Evolutionary conservation across 2,329 filamentous ascomycete species (phyloP).

Genomic region (Pezicula radicicola): DNA sequence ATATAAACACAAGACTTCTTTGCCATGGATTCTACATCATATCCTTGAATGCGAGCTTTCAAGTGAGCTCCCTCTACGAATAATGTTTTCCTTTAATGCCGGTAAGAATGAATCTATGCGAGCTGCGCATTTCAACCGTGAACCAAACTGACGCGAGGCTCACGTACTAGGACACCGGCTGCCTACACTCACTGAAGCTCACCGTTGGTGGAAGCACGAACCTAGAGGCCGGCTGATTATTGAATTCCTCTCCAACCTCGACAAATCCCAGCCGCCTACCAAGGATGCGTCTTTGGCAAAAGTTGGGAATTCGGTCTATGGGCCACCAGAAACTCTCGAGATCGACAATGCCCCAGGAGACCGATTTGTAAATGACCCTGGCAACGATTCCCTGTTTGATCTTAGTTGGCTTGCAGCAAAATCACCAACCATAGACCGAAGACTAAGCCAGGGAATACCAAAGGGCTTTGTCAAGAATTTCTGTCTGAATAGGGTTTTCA

Average conservation of each 20-base stretch:
- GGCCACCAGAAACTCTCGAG: neutral
- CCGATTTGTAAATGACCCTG: constrained; percentile 10
- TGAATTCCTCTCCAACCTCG: constrained; percentile 15
- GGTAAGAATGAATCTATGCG: constrained; percentile 11
- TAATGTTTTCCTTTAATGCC: constrained; percentile 26
- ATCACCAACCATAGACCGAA: neutral
- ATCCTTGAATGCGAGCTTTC: constrained; percentile 14
- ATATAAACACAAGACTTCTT: neutral
- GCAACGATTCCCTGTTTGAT: constrained; percentile 14
- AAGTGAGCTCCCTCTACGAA: constrained; percentile 19
- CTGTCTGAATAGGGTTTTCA: constrained; percentile 15
- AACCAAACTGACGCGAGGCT: neutral
- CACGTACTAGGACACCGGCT: constrained; percentile 15
- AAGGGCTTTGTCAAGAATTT: constrained; percentile 11
- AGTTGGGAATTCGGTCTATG: constrained; percentile 1
- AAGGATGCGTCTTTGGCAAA: constrained; percentile 1
- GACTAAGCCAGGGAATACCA: constrained; percentile 12
- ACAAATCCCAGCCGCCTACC: constrained; percentile 6
- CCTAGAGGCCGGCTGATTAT: constrained; percentile 17
- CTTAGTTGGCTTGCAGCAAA: constrained; percentile 3
- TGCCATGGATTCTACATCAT: constrained; percentile 22
- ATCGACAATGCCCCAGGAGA: constrained; percentile 9
- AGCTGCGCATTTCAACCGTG: neutral
- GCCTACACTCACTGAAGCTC: constrained; percentile 17
- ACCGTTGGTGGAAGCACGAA: constrained; percentile 22